These are phyloP conservation scores for Trypanosoma vivax DNA, from an alignment of 208 protist species.

Conservation along the genomic window DNA sequence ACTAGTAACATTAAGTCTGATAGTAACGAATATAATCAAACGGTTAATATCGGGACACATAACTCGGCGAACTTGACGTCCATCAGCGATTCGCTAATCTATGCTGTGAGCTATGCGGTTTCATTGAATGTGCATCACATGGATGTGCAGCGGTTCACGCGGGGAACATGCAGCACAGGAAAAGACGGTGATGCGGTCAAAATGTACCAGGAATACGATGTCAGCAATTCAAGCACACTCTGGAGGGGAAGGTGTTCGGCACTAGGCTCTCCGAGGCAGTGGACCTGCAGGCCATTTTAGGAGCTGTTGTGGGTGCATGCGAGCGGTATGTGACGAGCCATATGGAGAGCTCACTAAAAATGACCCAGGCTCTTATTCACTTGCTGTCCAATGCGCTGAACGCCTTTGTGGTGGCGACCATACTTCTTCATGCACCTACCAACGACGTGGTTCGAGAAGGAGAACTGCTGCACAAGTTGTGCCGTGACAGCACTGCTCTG, in stretches of 20 bases:
- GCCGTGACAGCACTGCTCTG: slow-evolving; percentile 29
- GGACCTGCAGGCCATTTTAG: slow-evolving; percentile 28
- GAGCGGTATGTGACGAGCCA: slow-evolving; percentile 18
- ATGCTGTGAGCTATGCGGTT: slow-evolving; percentile 67
- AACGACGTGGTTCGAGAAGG: slow-evolving; percentile 1
- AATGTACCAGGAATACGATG: not conserved
- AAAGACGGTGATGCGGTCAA: not conserved
- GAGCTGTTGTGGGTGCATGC: slow-evolving; percentile 25
- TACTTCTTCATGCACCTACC: slow-evolving; percentile 12
- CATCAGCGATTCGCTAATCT: slow-evolving; percentile 65
- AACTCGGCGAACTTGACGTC: slow-evolving; percentile 1
- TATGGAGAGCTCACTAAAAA: slow-evolving; percentile 14
- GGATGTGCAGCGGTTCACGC: slow-evolving; percentile 16
- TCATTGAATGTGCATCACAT: slow-evolving; percentile 55
- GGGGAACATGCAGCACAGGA: not conserved
- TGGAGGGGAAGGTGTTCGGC: slow-evolving; percentile 8
- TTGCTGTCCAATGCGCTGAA: slow-evolving; percentile 20
- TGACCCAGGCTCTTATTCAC: slow-evolving; percentile 48
- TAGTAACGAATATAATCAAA: no score
- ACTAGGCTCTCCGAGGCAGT: slow-evolving; percentile 5
- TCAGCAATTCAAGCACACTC: not conserved
- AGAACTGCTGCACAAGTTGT: slow-evolving; percentile 15
- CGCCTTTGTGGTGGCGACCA: slow-evolving; percentile 6
- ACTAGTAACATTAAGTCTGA: not conserved
- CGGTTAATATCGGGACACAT: not conserved